These are phyloP conservation scores for Eucalyptus camaldulensis DNA, from an alignment of 345 rosid genomes.

Conservation along the genomic window DNA sequence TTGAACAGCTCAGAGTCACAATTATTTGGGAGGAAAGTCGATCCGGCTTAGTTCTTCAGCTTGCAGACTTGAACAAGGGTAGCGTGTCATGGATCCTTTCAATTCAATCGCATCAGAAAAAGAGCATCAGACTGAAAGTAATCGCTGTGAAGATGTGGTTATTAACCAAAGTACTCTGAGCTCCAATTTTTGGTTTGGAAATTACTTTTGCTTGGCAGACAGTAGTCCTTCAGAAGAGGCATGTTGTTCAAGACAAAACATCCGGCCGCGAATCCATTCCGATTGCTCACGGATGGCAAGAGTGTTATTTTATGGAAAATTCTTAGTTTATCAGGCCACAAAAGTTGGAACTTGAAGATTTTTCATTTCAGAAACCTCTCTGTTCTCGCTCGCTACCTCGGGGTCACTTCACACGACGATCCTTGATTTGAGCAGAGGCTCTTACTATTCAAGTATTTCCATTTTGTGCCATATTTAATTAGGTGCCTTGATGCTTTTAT, in stretches of 20 bases:
- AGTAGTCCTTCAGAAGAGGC: not conserved
- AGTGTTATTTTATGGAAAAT: not conserved
- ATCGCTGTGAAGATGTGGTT: not conserved
- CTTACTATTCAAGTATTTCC: too few species aligned
- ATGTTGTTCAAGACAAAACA: not conserved
- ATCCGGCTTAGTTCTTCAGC: not conserved
- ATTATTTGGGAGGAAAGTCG: not conserved
- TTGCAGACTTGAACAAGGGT: not conserved
- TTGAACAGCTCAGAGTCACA: not conserved
- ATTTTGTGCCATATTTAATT: too few species aligned
- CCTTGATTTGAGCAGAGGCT: too few species aligned
- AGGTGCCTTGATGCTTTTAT: too few species aligned
- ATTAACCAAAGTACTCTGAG: not conserved
- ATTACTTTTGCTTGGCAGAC: not conserved
- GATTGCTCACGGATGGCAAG: not conserved
- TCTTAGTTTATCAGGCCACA: not conserved
- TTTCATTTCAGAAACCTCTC: too few species aligned
- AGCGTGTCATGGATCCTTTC: not conserved
- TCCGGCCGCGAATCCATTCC: not conserved
- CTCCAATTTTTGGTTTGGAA: not conserved
- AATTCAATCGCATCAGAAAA: not conserved
- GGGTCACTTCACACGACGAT: too few species aligned
- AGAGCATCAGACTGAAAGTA: not conserved
- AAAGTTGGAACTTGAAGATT: too few species aligned
- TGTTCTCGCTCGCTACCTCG: too few species aligned